These are phyloP conservation scores for Scheffersomyces titani DNA, from an alignment of 1,139 yeast genomes.

Conservation along the genomic window DNA sequence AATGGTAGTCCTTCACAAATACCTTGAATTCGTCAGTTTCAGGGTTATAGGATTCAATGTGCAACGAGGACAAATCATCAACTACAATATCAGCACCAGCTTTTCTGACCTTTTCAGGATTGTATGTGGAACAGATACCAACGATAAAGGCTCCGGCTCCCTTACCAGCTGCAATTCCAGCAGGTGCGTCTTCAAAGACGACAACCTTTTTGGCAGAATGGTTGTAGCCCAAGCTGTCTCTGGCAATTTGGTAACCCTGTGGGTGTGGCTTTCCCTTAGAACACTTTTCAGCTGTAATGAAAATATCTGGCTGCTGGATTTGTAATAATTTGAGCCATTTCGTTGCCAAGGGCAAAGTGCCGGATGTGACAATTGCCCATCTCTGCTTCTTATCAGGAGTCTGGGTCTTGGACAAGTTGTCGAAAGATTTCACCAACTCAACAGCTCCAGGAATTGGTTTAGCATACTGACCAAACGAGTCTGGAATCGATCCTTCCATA, in stretches of 20 bases:
- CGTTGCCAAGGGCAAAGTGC: slow-evolving; percentile 73
- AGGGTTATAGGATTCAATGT: slow-evolving; percentile 43
- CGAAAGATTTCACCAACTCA: slow-evolving; percentile 59
- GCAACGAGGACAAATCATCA: slow-evolving; percentile 59
- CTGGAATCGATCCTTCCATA: slow-evolving; percentile 72
- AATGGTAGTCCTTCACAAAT: slow-evolving; percentile 44
- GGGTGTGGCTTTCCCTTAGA: slow-evolving; percentile 83
- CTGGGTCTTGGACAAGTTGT: slow-evolving; percentile 36
- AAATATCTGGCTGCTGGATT: slow-evolving; percentile 64
- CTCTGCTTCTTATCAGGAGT: slow-evolving; percentile 49
- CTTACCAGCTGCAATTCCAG: slow-evolving; percentile 83
- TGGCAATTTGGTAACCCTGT: slow-evolving; percentile 71
- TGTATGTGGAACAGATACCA: slow-evolving; percentile 82
- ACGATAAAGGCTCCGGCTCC: slow-evolving; percentile 82
- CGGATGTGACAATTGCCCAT: slow-evolving; percentile 88
- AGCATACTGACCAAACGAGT: slow-evolving; percentile 69
- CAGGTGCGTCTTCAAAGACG: slow-evolving; percentile 88
- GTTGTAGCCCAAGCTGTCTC: slow-evolving; percentile 58
- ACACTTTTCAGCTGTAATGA: slow-evolving; percentile 80
- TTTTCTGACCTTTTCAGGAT: slow-evolving; percentile 63
- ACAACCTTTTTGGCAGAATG: slow-evolving; percentile 50
- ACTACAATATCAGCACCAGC: slow-evolving; percentile 84
- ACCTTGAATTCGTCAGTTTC: slow-evolving; percentile 52
- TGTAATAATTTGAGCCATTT: slow-evolving; percentile 75
- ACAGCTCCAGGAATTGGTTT: slow-evolving; percentile 75